A percentile compares a stretch with the other conserved stretches of the same genome.
Evolutionary conservation across 805 yeast species (phyloP).

Genomic region (Suhomyces emberorum): DNA sequence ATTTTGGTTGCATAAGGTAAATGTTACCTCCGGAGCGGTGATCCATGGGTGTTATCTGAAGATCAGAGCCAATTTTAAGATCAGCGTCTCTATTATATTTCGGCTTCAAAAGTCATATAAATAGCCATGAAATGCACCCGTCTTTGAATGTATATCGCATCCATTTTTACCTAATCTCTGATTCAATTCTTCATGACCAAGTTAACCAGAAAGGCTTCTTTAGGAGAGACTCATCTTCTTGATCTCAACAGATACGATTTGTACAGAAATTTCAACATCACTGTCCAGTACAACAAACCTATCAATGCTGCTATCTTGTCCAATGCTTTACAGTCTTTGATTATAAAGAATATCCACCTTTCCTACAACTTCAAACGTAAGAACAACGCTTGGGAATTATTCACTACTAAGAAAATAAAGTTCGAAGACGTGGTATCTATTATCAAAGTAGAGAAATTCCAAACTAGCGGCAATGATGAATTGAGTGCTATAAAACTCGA

Average conservation of each 20-base stretch:
- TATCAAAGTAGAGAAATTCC: constrained; percentile 1
- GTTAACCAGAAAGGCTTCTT: too few relatives aligned
- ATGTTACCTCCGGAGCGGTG: too few relatives aligned
- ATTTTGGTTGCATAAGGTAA: too few relatives aligned
- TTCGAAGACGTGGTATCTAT: constrained; percentile 9
- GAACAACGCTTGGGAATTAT: constrained; percentile 6
- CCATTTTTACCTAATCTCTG: too few relatives aligned
- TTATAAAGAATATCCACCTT: constrained; percentile 9
- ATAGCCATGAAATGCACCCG: too few relatives aligned
- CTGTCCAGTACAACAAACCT: constrained; percentile 2
- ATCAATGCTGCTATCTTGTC: constrained; percentile 4
- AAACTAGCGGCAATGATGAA: constrained; percentile 4
- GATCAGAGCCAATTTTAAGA: too few relatives aligned
- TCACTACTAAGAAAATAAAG: constrained; percentile 4
- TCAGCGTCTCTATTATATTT: too few relatives aligned
- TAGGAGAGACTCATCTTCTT: background rate
- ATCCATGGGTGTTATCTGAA: too few relatives aligned
- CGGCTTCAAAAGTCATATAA: too few relatives aligned
- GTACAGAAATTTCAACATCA: constrained; percentile 10
- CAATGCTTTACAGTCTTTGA: constrained; percentile 6
- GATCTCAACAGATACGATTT: constrained; percentile 2
- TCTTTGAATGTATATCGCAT: too few relatives aligned
- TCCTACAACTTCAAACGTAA: constrained; percentile 8
- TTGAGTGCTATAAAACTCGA: constrained; percentile 1
- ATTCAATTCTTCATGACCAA: too few relatives aligned